Conservation (phyloP, 306 rosid genomes). For the Ormosia emarginata region DNA sequence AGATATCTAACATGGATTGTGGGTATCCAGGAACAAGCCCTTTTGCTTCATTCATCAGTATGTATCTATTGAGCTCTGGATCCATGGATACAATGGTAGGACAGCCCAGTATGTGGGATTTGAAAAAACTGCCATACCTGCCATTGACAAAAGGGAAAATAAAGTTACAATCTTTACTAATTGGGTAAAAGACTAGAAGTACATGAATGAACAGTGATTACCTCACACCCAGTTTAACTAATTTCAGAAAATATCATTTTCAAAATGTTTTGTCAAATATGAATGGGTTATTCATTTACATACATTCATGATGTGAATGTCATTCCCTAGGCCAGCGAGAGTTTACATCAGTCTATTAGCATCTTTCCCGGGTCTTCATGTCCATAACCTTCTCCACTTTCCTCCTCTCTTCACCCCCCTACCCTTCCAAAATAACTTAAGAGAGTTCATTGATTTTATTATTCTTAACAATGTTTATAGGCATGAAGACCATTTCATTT, state of each 20-base stretch:
- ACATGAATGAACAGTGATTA: slow-evolving; percentile 20
- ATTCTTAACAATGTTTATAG: neutral
- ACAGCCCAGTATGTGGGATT: slow-evolving; percentile 94
- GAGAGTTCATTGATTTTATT: neutral
- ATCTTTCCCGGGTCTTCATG: neutral
- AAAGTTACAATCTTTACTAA: slow-evolving; percentile 17
- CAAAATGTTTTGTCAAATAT: neutral
- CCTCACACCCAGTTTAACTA: slow-evolving; percentile 24
- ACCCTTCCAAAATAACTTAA: neutral
- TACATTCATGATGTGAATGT: neutral
- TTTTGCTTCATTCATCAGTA: slow-evolving; percentile 87
- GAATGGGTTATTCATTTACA: neutral
- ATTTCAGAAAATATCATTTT: slow-evolving; percentile 10
- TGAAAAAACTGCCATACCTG: slow-evolving; percentile 96
- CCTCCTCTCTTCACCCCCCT: neutral
- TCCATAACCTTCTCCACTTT: neutral
- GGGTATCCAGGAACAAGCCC: slow-evolving; percentile 99
- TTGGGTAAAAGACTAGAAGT: slow-evolving; percentile 25
- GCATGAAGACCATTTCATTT: neutral
- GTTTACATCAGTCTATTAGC: neutral
- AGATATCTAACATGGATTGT: slow-evolving; percentile 89
- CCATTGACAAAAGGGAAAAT: neutral
- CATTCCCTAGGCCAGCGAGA: neutral
- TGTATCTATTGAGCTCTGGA: slow-evolving; percentile 82
- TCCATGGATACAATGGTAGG: slow-evolving; percentile 98